These are phyloP conservation scores for Podospora bellae-mahoneyi DNA, from an alignment of 495 filamentous ascomycete genomes.

Conservation along the genomic window DNA sequence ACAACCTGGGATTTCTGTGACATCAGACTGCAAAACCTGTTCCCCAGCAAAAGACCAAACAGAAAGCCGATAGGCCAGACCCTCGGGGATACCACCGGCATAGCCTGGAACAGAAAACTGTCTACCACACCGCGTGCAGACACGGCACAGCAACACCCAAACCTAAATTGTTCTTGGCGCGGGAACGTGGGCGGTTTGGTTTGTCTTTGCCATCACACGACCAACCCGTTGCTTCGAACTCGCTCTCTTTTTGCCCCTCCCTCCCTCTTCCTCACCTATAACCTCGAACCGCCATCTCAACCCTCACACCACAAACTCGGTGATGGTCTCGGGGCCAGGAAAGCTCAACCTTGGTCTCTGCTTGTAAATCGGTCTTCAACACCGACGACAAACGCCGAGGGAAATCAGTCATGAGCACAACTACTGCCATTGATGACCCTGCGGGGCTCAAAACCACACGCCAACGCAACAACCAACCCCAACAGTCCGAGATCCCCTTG, in stretches of 20 bases:
- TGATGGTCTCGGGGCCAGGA: slow-evolving; percentile 14
- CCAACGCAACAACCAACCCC: slow-evolving; percentile 20
- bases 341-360: slow-evolving; percentile 25
- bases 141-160: slow-evolving; percentile 12
- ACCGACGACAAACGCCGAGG: slow-evolving; percentile 20
- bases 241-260: slow-evolving; percentile 8
- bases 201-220: slow-evolving; percentile 12
- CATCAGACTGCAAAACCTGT: slow-evolving; percentile 6
- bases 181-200: neutral
- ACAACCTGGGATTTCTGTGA: slow-evolving; percentile 7
- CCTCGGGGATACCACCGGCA: neutral
- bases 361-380: slow-evolving; percentile 28
- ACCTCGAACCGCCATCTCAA: neutral
- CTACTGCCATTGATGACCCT: slow-evolving; percentile 21
- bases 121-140: slow-evolving; percentile 1
- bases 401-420: slow-evolving; percentile 24
- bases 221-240: neutral
- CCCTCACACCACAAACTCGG: neutral
- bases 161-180: slow-evolving; percentile 18
- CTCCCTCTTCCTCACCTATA: slow-evolving; percentile 6
- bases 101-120: neutral
- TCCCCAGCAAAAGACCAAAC: neutral
- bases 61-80: neutral
- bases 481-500: slow-evolving; percentile 2
- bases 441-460: slow-evolving; percentile 27